These are phyloP conservation scores for Oryza coarctata DNA, from an alignment of 176 grass and related monocot genomes.

Conservation along the genomic window DNA sequence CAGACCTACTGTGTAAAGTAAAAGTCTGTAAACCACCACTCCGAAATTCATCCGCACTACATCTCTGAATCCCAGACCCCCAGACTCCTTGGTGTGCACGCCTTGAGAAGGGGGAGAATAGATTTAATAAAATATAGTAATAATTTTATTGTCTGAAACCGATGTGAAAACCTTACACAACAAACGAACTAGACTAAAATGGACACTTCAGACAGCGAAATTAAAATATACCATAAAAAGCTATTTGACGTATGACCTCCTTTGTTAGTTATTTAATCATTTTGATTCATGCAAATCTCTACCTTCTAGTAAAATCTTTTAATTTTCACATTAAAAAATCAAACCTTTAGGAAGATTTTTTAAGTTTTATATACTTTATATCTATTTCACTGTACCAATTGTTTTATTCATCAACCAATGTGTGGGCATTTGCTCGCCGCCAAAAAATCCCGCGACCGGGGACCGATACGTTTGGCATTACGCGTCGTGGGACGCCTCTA, in stretches of 20 bases:
- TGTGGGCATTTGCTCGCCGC: no score
- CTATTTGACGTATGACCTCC: not conserved
- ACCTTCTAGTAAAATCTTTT: not conserved
- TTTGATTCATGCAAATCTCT: not conserved
- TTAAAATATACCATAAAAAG: not conserved
- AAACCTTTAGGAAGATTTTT: not conserved
- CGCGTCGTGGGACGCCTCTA: no score
- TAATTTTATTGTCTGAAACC: not conserved
- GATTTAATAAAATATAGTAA: not conserved
- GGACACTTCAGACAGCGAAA: not conserved
- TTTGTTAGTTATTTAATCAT: not conserved
- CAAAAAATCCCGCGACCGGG: no score
- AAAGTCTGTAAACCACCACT: no score
- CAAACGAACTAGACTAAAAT: not conserved
- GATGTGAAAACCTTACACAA: not conserved
- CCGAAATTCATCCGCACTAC: no score
- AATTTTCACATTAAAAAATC: not conserved
- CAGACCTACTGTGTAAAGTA: no score
- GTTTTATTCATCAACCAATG: not conserved
- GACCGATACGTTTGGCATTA: no score
- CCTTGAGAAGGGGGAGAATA: no score
- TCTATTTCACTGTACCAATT: not conserved
- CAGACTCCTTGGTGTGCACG: no score
- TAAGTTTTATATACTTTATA: no score
- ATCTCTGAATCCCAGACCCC: no score